A percentile compares a stretch with the other conserved stretches of the same genome.
Evolutionary conservation across 768 basidiomycete species (phyloP).

Genomic region (Calocybe gangraenosa): DNA sequence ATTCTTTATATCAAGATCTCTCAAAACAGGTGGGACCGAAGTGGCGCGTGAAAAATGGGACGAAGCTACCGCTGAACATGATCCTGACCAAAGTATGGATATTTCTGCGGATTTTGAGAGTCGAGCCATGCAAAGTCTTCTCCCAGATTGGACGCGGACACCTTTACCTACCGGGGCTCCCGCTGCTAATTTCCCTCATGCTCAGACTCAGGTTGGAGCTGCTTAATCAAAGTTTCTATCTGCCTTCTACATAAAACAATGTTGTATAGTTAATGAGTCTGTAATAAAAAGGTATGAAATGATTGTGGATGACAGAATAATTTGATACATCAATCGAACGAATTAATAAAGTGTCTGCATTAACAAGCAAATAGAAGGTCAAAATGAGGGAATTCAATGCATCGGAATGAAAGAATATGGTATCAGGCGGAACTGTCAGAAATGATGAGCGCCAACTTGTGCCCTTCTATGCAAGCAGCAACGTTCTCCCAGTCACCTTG

Average conservation of each 20-base stretch:
- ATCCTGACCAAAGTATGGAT: slow-evolving; percentile 37
- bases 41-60: slow-evolving; percentile 86
- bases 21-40: slow-evolving; percentile 86
- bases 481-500: slow-evolving; percentile 61
- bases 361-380: background rate
- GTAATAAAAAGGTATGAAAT: background rate
- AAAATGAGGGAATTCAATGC: too few species aligned
- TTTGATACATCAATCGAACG: background rate
- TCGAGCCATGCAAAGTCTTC: slow-evolving; percentile 35
- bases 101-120: slow-evolving; percentile 29
- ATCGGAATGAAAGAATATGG: background rate
- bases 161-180: slow-evolving; percentile 65
- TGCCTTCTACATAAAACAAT: slow-evolving; percentile 6
- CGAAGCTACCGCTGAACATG: slow-evolving; percentile 50
- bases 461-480: slow-evolving; percentile 35
- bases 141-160: slow-evolving; percentile 82
- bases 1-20: slow-evolving; percentile 45
- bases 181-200: slow-evolving; percentile 32
- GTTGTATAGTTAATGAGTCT: background rate
- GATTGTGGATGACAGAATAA: background rate
- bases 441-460: slow-evolving; percentile 57
- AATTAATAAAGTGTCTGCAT: background rate
- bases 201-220: slow-evolving; percentile 17
- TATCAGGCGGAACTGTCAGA: slow-evolving; percentile 29
- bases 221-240: slow-evolving; percentile 10